These are phyloP conservation scores for Penicillium flavigenum DNA, from an alignment of 495 filamentous ascomycete species.

Conservation along the genomic window DNA sequence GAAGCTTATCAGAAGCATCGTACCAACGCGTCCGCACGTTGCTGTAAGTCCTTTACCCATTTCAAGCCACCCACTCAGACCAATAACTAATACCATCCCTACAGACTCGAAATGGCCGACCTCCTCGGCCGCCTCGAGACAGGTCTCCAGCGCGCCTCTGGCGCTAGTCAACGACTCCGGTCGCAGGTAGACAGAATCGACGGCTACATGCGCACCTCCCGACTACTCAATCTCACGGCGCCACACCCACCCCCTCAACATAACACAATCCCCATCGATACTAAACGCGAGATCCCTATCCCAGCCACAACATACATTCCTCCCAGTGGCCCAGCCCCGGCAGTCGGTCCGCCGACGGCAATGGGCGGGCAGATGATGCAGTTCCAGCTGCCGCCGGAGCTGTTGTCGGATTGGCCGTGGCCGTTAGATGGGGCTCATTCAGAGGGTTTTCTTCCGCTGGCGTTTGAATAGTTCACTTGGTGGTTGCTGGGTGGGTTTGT, in stretches of 20 bases:
- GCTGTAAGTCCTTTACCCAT: conserved; percentile 26
- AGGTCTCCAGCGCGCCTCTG: conserved; percentile 39
- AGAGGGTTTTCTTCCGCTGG: conserved; percentile 28
- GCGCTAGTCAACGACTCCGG: conserved; percentile 42
- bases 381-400: conserved; percentile 42
- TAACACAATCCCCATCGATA: conserved; percentile 8
- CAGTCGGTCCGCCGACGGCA: conserved; percentile 12
- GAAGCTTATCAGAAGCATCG: conserved; percentile 45
- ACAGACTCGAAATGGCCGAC: conserved; percentile 45
- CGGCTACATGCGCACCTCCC: conserved; percentile 45
- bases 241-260: conserved; percentile 14
- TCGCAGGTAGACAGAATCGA: conserved; percentile 48
- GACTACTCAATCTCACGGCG: conserved; percentile 19
- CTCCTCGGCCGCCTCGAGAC: conserved; percentile 48
- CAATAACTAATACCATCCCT: not conserved
- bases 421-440: conserved; percentile 35
- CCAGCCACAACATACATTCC: conserved; percentile 14
- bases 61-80: not conserved
- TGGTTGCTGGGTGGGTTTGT: not conserved
- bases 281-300: conserved; percentile 18
- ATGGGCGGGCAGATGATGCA: conserved; percentile 31
- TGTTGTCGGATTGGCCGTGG: conserved; percentile 43
- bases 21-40: conserved; percentile 46
- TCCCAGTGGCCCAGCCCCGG: not conserved
- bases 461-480: conserved; percentile 22